These are phyloP conservation scores for Beta corolliflora DNA, from an alignment of 179 eudicot genomes.

Conservation along the genomic window DNA sequence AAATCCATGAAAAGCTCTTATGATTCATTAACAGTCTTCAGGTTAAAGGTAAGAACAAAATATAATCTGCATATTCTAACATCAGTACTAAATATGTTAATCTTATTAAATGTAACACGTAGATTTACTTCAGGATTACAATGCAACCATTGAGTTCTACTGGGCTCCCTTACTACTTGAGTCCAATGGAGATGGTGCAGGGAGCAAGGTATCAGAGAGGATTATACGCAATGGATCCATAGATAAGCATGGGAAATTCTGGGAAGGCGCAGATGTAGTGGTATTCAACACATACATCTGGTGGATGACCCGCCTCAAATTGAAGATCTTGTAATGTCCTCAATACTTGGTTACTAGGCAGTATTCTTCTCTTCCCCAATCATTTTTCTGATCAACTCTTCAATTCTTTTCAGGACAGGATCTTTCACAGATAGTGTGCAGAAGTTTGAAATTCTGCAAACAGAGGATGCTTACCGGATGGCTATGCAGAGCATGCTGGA, in stretches of 20 bases:
- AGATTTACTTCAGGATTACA: conserved; percentile 56
- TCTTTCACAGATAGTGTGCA: conserved; percentile 68
- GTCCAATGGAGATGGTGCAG: conserved; percentile 79
- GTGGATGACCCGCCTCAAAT: conserved; percentile 87
- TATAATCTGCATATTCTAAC: not conserved
- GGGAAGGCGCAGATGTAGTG: conserved; percentile 85
- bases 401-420: conserved; percentile 59
- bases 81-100: not conserved
- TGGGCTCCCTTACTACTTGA: conserved; percentile 96
- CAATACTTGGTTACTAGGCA: not conserved
- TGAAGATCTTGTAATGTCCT: conserved; percentile 70
- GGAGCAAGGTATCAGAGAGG: conserved; percentile 52
- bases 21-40: conserved; percentile 68
- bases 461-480: conserved; percentile 81
- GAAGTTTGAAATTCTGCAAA: conserved; percentile 54
- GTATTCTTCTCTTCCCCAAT: not conserved
- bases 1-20: conserved; percentile 60
- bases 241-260: conserved; percentile 65
- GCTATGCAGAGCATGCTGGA: conserved; percentile 80
- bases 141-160: conserved; percentile 85
- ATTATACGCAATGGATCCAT: conserved; percentile 74
- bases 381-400: conserved; percentile 8
- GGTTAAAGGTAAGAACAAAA: conserved; percentile 51
- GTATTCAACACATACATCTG: conserved; percentile 92
- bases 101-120: not conserved